phyloP scores from a whole-genome alignment of 192 early-diverging fungal genomes.

The Mortierella antarctica region DNA sequence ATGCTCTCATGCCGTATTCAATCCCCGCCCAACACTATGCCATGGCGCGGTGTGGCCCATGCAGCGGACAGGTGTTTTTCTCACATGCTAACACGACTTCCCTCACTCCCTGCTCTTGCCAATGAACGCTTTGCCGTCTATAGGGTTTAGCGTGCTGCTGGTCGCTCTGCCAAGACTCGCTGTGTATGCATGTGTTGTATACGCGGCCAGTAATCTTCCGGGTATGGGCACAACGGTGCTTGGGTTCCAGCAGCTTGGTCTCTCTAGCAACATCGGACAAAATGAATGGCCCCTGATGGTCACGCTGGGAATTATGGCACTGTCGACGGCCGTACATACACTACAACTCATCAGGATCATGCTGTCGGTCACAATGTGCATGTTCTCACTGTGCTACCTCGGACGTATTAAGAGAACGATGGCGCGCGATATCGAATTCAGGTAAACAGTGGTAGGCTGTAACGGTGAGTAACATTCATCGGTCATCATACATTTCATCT shows the following conservation, averaged over 20 bases:
- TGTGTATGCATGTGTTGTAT: conserved; percentile 27
- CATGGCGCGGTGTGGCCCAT: no score
- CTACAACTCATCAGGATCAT: conserved; percentile 13
- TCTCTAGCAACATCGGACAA: not conserved
- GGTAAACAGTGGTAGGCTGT: not conserved
- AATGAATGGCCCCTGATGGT: not conserved
- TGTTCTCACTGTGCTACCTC: conserved; percentile 21
- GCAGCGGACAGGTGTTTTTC: not conserved
- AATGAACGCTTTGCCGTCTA: not conserved
- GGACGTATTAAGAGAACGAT: conserved; percentile 18
- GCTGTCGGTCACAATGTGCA: not conserved
- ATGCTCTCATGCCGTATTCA: not conserved
- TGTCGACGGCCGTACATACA: conserved; percentile 4
- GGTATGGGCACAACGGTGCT: conserved; percentile 3
- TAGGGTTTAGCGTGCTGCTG: conserved; percentile 25
- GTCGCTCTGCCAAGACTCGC: conserved; percentile 26
- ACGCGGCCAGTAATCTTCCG: conserved; percentile 4
- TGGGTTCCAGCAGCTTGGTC: conserved; percentile 11
- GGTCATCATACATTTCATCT: not conserved
- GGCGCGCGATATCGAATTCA: conserved; percentile 24
- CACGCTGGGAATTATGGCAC: conserved; percentile 5
- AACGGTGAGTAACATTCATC: not conserved
- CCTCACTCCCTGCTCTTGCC: not conserved
- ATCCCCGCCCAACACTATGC: no score
- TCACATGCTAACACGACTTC: conserved; percentile 17